phyloP scores from a whole-genome alignment of 768 basidiomycete genomes.

The Mycena albidolilacea region DNA sequence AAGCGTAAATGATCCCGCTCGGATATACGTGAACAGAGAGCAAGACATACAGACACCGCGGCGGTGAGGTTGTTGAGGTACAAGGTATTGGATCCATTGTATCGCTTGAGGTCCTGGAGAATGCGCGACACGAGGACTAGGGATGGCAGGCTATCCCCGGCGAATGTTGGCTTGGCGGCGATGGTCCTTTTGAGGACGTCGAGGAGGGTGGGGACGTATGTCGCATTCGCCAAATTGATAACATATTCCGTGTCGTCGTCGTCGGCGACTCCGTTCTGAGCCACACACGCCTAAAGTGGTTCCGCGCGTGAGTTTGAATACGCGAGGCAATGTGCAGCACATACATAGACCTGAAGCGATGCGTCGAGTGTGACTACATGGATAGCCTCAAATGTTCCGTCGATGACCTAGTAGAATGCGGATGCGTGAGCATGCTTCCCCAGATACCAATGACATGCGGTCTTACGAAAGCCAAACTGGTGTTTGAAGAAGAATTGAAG shows the following conservation, averaged over 20 bases:
- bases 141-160: no score
- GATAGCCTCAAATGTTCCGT: background rate
- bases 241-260: background rate
- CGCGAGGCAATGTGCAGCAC: background rate
- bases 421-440: background rate
- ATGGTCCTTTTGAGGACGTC: constrained; percentile 17
- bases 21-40: background rate
- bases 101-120: constrained; percentile 9
- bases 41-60: background rate
- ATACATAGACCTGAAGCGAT: background rate
- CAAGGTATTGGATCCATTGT: constrained; percentile 4
- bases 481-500: background rate
- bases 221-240: background rate
- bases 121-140: background rate
- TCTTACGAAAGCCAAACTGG: background rate
- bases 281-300: background rate
- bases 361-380: background rate
- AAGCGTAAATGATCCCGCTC: background rate
- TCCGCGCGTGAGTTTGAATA: background rate
- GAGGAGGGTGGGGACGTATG: constrained; percentile 9
- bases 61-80: constrained; percentile 16
- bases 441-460: background rate
- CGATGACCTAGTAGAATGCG: background rate
- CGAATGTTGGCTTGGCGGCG: background rate
- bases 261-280: background rate